Conservation (phyloP, 805 yeast genomes). For the Debaryomyces hansenii region DNA sequence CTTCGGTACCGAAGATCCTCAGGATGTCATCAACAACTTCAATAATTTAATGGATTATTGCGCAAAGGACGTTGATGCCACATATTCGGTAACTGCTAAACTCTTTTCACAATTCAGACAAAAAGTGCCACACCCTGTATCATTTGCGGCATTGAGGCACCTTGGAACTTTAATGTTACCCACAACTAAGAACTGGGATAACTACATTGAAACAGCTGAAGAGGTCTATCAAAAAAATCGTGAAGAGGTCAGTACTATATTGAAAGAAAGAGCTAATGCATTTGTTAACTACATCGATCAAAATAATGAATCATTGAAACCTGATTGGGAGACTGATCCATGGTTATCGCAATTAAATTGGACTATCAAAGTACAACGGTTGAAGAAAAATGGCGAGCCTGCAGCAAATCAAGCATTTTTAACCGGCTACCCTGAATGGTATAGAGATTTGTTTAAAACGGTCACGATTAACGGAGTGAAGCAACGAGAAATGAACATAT, state of each 20-base stretch:
- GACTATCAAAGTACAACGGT: slow-evolving; percentile 60
- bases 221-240: slow-evolving; percentile 58
- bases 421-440: slow-evolving; percentile 96
- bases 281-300: slow-evolving; percentile 47
- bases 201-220: slow-evolving; percentile 72
- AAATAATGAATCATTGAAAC: slow-evolving; percentile 16
- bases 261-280: slow-evolving; percentile 60
- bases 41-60: slow-evolving; percentile 72
- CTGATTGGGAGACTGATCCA: slow-evolving; percentile 61
- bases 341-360: slow-evolving; percentile 93
- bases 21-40: slow-evolving; percentile 56
- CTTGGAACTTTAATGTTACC: slow-evolving; percentile 78
- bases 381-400: slow-evolving; percentile 69
- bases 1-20: slow-evolving; percentile 57
- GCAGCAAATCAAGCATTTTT: slow-evolving; percentile 68
- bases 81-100: slow-evolving; percentile 65
- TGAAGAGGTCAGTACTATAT: slow-evolving; percentile 53
- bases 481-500: slow-evolving; percentile 50
- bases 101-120: slow-evolving; percentile 67
- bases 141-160: slow-evolving; percentile 80
- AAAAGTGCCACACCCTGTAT: slow-evolving; percentile 90
- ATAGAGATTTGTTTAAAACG: slow-evolving; percentile 53
- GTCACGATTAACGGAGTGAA: slow-evolving; percentile 29
- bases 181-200: slow-evolving; percentile 69
- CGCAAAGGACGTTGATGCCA: slow-evolving; percentile 77